Conservation (phyloP, 371 early-diverging fungal species). For the Mycotypha africana region DNA sequence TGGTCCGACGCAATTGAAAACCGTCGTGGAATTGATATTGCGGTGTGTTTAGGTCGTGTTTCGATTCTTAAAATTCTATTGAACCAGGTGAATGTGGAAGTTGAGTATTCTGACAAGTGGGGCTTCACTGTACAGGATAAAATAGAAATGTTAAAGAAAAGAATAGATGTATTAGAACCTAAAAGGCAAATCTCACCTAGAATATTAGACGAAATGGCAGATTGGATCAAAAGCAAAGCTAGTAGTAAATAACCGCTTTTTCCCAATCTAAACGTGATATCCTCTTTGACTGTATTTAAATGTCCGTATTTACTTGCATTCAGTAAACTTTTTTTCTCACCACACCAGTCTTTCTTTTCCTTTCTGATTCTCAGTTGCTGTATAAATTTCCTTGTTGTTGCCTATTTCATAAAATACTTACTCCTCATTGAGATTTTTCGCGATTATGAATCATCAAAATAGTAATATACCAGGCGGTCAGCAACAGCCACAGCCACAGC, state of each 20-base stretch:
- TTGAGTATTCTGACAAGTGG: constrained; percentile 26
- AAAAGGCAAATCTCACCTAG: neutral
- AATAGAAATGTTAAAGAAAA: constrained; percentile 16
- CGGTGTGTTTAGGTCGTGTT: constrained; percentile 27
- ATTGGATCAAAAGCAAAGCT: neutral
- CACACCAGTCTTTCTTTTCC: no score
- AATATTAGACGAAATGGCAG: constrained; percentile 10
- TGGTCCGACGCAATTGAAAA: constrained; percentile 40
- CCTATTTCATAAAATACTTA: no score
- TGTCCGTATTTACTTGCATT: no score
- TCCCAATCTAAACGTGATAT: no score
- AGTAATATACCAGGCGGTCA: constrained; percentile 19
- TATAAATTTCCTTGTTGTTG: no score
- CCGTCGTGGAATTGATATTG: constrained; percentile 34
- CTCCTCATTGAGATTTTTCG: no score
- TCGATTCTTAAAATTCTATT: constrained; percentile 29
- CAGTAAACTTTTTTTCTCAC: no score
- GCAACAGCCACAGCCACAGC: constrained; percentile 3
- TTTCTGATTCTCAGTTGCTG: no score
- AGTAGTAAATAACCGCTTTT: neutral
- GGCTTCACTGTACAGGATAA: constrained; percentile 26
- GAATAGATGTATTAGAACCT: neutral
- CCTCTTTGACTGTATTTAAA: no score
- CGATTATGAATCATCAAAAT: constrained; percentile 22
- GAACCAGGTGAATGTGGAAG: constrained; percentile 18